Percentiles rank a stretch among this genome's conserved stretches.
Conservation (phyloP, 495 filamentous ascomycete genomes). For the Aspergillus incahuasiensis region DNA sequence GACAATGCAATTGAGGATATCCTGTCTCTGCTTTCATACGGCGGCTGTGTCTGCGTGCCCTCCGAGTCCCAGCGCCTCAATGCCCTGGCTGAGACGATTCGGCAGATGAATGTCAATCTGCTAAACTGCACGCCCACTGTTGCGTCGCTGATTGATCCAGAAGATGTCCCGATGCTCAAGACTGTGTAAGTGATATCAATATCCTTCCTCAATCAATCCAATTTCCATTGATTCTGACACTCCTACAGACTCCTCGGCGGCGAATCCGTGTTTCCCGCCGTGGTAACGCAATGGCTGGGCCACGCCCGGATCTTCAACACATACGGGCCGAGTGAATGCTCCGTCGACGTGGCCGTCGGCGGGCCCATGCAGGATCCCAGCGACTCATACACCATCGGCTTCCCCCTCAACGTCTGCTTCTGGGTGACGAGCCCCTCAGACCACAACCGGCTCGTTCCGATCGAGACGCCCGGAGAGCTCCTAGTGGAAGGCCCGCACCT, state of each 20-base stretch:
- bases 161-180: neutral
- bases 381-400: neutral
- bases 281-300: neutral
- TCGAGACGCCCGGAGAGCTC: slow-evolving; percentile 42
- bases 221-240: neutral
- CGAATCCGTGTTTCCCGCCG: neutral
- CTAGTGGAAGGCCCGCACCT: slow-evolving; percentile 40
- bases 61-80: neutral
- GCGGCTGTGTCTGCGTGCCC: neutral
- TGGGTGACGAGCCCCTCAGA: slow-evolving; percentile 37
- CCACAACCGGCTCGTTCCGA: slow-evolving; percentile 26
- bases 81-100: neutral
- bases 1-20: neutral
- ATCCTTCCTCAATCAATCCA: too few species aligned
- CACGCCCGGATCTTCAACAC: neutral
- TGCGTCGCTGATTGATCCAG: neutral
- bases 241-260: neutral
- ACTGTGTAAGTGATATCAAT: too few species aligned
- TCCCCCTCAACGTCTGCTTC: neutral
- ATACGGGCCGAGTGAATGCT: neutral
- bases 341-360: neutral
- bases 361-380: neutral
- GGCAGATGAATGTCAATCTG: neutral
- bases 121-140: neutral
- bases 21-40: neutral